These are phyloP conservation scores for Yamadazyma sp. DNA, from an alignment of 805 yeast species.

Conservation along the genomic window DNA sequence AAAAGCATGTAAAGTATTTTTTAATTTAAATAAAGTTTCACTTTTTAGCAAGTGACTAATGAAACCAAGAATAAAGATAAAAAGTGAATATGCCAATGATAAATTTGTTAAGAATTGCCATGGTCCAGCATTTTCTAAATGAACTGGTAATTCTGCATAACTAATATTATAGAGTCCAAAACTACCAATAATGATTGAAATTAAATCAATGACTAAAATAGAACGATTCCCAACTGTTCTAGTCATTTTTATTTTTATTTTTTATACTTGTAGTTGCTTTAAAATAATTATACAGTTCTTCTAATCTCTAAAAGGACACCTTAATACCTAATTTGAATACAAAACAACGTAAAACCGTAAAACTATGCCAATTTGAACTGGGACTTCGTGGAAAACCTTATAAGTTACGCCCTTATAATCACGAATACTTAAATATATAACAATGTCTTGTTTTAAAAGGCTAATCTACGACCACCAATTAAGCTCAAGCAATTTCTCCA, in stretches of 20 bases:
- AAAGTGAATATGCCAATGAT: conserved; percentile 47
- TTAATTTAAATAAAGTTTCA: conserved; percentile 24
- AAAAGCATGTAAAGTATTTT: conserved; percentile 48
- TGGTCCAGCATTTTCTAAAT: conserved; percentile 57
- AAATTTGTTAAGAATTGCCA: conserved; percentile 71
- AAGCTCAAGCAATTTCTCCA: too few species aligned
- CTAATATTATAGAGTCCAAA: conserved; percentile 23
- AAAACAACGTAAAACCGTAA: too few species aligned
- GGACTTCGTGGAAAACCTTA: too few species aligned
- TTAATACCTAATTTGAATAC: too few species aligned
- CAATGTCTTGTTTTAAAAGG: too few species aligned
- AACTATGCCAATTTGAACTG: too few species aligned
- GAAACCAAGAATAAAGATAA: conserved; percentile 39
- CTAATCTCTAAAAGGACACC: too few species aligned
- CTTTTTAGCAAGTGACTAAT: conserved; percentile 30
- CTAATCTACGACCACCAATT: too few species aligned
- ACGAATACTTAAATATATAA: too few species aligned
- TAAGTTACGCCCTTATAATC: too few species aligned
- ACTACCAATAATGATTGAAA: conserved; percentile 25
- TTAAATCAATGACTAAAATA: conserved; percentile 21
- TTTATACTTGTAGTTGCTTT: too few species aligned
- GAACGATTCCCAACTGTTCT: conserved; percentile 26
- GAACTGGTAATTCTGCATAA: conserved; percentile 42
- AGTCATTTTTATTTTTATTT: background rate
- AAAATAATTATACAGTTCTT: too few species aligned